Evolutionary conservation across 768 basidiomycete genomes (phyloP), one percentile per base, ranked within the genome.

Genomic region (Boletus bicolor): DNA sequence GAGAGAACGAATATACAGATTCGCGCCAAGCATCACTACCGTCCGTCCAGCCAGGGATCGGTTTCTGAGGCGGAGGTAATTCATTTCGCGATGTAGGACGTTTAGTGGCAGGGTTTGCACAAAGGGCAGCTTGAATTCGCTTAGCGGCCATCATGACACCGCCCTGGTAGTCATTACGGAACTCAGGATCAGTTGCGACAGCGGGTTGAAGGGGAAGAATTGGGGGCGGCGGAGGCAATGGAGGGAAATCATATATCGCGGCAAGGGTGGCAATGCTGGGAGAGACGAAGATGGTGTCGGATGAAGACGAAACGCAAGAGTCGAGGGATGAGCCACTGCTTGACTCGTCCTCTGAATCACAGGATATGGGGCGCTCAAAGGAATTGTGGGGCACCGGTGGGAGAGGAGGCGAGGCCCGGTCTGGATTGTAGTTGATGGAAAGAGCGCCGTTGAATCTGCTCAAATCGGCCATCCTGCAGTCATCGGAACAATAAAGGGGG

Each of bases 401-500:
- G 15, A 76, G 64, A 8, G 69, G 72, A 7, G 77, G 75, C 2
- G 73, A 72, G 12, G 75, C 68, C 24, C 75, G 74, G 58, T 75
- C 71, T 30, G 81, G 82, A 60, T 82, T 68, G 67, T 77, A 81
- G 59, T 79, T 68, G 64, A 77, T 74, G 51, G 76, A 76, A 45
- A 79, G 72, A 49, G 68, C 72, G 36, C 73, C 73, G 38, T 74
- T 68, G 28, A 64, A 64, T 62, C 68, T 68, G 63, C 76, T 74
- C 61, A 84, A 67, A 69, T 92, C 90, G 39, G 73, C 73, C 41
- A 84, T 69, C 56, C 81, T 77, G 67, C 90, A 93, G 64, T 86
- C 81, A 58, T 89, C 87, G 1, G 89, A 91, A 72, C 90, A 93
- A 74, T 93, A 92, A 55, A 92, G 79, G 19, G 89, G 89, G 1